Percentiles rank a stretch among this genome's conserved stretches.
phyloP scores from a whole-genome alignment of 2,329 filamentous ascomycete species.

The Botrytis sinoallii region DNA sequence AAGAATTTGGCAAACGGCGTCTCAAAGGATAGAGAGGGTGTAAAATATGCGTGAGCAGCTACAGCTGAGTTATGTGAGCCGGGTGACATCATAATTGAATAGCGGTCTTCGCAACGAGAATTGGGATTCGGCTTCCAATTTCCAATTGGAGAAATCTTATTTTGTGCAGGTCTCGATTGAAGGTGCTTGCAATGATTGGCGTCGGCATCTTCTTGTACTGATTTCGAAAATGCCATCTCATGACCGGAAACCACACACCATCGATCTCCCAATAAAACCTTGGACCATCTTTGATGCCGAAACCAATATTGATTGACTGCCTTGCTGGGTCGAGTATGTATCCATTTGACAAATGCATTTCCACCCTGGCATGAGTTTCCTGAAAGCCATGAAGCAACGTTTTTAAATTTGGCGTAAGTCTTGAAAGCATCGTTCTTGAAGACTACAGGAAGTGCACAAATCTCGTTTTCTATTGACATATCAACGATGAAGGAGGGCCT shows the following conservation, averaged over 20 bases:
- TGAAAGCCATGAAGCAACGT: not conserved
- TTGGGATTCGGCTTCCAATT: not conserved
- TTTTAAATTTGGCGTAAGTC: not conserved
- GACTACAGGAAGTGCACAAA: not conserved
- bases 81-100: not conserved
- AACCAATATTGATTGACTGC: slow-evolving; percentile 1
- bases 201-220: not conserved
- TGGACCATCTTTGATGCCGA: slow-evolving; percentile 1
- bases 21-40: not conserved
- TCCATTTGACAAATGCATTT: not conserved
- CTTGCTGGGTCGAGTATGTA: not conserved
- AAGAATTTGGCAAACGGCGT: not conserved
- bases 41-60: not conserved
- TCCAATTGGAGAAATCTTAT: not conserved
- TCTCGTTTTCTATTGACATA: not conserved
- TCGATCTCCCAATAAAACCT: not conserved
- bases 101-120: not conserved
- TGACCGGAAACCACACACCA: slow-evolving; percentile 1
- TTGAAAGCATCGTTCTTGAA: slow-evolving; percentile 3
- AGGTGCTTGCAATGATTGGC: not conserved
- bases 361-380: not conserved
- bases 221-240: slow-evolving; percentile 3
- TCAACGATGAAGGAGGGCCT: not conserved
- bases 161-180: not conserved
- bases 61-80: not conserved